A percentile compares a stretch with the other conserved stretches of the same genome.
Conservation (phyloP, 495 filamentous ascomycete genomes). For the Penicillium canescens region DNA sequence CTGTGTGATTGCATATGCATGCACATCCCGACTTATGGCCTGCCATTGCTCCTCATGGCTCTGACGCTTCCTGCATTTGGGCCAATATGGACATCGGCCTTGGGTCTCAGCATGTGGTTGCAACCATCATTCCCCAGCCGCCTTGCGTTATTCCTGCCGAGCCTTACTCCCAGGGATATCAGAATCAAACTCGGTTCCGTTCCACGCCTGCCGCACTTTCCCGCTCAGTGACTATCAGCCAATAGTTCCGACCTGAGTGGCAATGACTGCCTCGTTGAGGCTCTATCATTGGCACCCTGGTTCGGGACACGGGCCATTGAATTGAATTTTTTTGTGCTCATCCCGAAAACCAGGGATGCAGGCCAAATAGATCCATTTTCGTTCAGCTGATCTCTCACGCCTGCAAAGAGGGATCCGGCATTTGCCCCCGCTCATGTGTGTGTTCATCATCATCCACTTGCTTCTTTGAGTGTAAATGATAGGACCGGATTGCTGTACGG, state of each 20-base stretch:
- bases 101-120: slow-evolving; percentile 27
- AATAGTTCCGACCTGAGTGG: slow-evolving; percentile 26
- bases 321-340: slow-evolving; percentile 22
- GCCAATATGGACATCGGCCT: slow-evolving; percentile 16
- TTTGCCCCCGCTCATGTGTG: slow-evolving; percentile 46
- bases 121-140: slow-evolving; percentile 17
- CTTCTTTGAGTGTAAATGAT: slow-evolving; percentile 35
- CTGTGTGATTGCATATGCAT: slow-evolving; percentile 28
- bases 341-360: slow-evolving; percentile 14
- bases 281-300: slow-evolving; percentile 38
- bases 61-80: slow-evolving; percentile 17
- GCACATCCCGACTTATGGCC: slow-evolving; percentile 12
- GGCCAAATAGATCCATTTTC: slow-evolving; percentile 28
- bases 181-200: slow-evolving; percentile 19
- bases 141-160: slow-evolving; percentile 13
- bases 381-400: slow-evolving; percentile 51
- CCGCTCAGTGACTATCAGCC: slow-evolving; percentile 25
- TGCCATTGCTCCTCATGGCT: slow-evolving; percentile 9
- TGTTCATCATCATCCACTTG: slow-evolving; percentile 35
- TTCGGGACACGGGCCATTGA: slow-evolving; percentile 27
- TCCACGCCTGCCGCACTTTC: slow-evolving; percentile 26
- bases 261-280: slow-evolving; percentile 28
- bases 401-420: slow-evolving; percentile 51
- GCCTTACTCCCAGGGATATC: slow-evolving; percentile 20
- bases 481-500: slow-evolving; percentile 37